A percentile compares a stretch with the other conserved stretches of the same genome.
phyloP scores from a whole-genome alignment of 169 alveolate genomes.

The Plasmodium malariae region DNA sequence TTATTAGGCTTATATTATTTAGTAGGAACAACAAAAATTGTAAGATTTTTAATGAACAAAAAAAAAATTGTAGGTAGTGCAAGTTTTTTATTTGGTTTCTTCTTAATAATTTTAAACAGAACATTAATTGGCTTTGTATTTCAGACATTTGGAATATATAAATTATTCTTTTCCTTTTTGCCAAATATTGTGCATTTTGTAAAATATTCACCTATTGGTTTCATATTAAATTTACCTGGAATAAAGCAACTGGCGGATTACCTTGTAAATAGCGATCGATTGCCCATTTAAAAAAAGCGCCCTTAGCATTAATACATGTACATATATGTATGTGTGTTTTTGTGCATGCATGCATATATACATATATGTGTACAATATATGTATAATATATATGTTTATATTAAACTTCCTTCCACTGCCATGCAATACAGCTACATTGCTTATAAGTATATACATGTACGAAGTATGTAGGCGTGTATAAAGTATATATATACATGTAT shows the following conservation, averaged over 20 bases:
- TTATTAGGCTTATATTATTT: conserved; percentile 80
- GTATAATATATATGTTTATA: not conserved
- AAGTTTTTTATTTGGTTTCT: conserved; percentile 77
- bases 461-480: no score
- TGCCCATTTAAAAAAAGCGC: conserved; percentile 24
- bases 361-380: not conserved
- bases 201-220: conserved; percentile 80
- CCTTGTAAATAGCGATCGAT: conserved; percentile 22
- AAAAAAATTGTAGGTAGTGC: conserved; percentile 78
- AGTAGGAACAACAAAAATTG: conserved; percentile 81
- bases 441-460: no score
- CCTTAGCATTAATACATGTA: not conserved
- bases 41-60: conserved; percentile 77
- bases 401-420: no score
- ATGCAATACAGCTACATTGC: no score
- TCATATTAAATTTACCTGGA: conserved; percentile 49
- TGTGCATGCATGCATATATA: not conserved
- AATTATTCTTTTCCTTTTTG: conserved; percentile 81
- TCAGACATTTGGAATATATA: conserved; percentile 80
- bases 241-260: conserved; percentile 45
- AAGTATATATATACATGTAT: no score
- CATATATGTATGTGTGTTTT: not conserved
- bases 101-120: conserved; percentile 62
- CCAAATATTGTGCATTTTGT: conserved; percentile 81
- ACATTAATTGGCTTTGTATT: conserved; percentile 78